phyloP scores from a whole-genome alignment of 2,329 filamentous ascomycete species.

The Cladorrhinum sp. region DNA sequence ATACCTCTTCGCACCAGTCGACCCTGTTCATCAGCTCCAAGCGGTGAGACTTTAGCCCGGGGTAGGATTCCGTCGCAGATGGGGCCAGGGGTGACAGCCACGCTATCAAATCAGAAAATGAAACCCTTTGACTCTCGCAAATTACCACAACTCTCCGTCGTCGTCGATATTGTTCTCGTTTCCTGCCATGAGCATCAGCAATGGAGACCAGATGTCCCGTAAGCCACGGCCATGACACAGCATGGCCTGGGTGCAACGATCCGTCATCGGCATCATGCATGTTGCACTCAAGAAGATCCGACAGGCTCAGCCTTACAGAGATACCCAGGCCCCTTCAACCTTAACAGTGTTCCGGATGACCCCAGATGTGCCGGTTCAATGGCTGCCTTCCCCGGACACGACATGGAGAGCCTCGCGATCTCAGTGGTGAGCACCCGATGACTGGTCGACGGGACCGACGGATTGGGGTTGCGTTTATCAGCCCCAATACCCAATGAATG shows the following conservation, averaged over 20 bases:
- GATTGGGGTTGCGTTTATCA: background rate
- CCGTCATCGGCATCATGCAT: background rate
- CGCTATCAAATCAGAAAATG: background rate
- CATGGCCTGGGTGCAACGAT: background rate
- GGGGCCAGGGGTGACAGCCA: background rate
- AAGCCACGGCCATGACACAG: background rate
- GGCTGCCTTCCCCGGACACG: background rate
- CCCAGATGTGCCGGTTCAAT: background rate
- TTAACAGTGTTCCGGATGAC: background rate
- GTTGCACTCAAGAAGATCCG: background rate
- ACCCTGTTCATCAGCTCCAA: background rate
- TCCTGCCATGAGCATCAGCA: background rate
- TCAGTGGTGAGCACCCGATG: background rate
- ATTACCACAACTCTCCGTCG: background rate
- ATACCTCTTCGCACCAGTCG: background rate
- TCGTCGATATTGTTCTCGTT: background rate
- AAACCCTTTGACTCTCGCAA: no score
- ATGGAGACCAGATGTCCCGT: background rate
- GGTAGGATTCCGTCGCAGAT: background rate
- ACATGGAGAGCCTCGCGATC: background rate
- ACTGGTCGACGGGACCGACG: background rate
- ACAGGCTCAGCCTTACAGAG: conserved; percentile 3
- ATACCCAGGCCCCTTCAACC: background rate
- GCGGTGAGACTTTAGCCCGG: conserved; percentile 3
- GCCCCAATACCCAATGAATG: conserved; percentile 6